phyloP scores from a whole-genome alignment of 352 stramenopile species.

The Phytophthora colocasiae region DNA sequence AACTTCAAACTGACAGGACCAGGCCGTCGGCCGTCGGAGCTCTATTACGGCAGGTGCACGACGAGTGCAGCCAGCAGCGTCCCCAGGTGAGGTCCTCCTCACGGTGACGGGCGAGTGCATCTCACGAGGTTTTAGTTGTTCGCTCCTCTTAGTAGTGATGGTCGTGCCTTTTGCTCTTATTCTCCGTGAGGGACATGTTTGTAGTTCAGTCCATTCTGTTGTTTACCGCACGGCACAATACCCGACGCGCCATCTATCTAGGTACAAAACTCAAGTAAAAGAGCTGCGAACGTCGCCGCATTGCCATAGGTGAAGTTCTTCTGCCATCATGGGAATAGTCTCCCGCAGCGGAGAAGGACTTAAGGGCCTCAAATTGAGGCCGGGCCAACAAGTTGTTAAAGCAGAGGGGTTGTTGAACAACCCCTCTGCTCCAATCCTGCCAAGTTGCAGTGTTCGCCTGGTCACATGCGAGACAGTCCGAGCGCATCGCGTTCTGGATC shows the following conservation, averaged over 20 bases:
- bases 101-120: not conserved
- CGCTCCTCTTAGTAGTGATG: not conserved
- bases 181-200: not conserved
- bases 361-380: too few relatives aligned
- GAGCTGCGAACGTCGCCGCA: conserved; percentile 12
- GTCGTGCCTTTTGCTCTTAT: not conserved
- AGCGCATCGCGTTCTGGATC: conserved; percentile 19
- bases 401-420: too few relatives aligned
- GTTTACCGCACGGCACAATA: conserved; percentile 5
- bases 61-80: conserved; percentile 6
- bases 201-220: conserved; percentile 7
- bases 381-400: too few relatives aligned
- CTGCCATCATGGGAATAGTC: conserved; percentile 29
- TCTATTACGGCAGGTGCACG: conserved; percentile 21
- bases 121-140: conserved; percentile 3
- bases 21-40: conserved; percentile 16
- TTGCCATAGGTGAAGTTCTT: conserved; percentile 4
- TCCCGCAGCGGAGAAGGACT: not conserved
- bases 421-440: too few relatives aligned
- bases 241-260: conserved; percentile 1
- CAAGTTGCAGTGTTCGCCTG: conserved; percentile 25
- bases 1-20: conserved; percentile 34
- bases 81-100: too few relatives aligned
- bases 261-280: conserved; percentile 6
- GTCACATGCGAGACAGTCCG: conserved; percentile 33